Evolutionary conservation across 305 asterid genomes (phyloP), one percentile per base, ranked within the genome.

Genomic region (Solanum hybrid): DNA sequence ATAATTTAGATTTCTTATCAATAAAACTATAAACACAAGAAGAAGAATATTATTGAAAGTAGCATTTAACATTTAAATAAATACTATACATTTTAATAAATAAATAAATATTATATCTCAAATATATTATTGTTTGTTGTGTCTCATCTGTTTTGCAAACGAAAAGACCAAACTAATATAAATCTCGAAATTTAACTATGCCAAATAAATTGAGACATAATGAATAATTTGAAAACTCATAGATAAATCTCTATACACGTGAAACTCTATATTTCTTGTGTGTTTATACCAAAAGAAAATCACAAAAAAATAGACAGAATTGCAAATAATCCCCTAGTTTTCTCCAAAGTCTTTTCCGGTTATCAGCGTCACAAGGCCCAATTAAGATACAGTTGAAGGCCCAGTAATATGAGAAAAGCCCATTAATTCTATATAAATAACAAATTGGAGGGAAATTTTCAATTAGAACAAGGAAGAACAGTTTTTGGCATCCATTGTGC

Each of bases 391-490:
- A 20, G 22, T 84, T 29, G 20, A 84, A 84, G 38, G 87, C 29
- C 73, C 87, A 84, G 40, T 51, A 51, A 29, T 46, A 8, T 29
- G 75, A 46, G 20, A 37, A 22, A 64, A 79, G 88, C 88, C 90
- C 93, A 89, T n/a, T 10, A 7, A 0, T 10, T 37, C 27, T 75
- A 5, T 10, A 76, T 38, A 87, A 87, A 66, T 78, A 66, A 1
- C 40, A 64, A 86, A n/a, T 90, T 89, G 92, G 94, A 92, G 94
- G 95, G 95, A 92, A 91, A 85, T 73, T 89, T 89, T 51, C 87
- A 90, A 86, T 88, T 56, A 86, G 38, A 20, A 5, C 16, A 46
- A 82, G 10, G 60, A 12, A 71, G 37, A 24, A 11, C 42, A 38
- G 26, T 46, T 12, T 3, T 17, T 85, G 51, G 66, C 86, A 14